Evolutionary conservation across 495 filamentous ascomycete species (phyloP).

Genomic region (Articulospora tetracladia): DNA sequence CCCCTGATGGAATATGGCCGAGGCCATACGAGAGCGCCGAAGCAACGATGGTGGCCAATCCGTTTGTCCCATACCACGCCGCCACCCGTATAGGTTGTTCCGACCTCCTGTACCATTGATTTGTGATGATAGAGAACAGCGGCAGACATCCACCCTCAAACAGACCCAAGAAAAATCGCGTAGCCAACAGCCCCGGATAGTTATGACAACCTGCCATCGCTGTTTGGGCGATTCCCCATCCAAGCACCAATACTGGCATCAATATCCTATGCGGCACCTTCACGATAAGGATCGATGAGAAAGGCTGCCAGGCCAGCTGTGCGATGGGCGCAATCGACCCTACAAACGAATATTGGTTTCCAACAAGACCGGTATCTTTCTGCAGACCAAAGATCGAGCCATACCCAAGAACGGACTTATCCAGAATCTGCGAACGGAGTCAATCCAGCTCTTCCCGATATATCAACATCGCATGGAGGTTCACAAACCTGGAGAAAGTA

Average conservation of each 20-base stretch:
- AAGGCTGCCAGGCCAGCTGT: slow-evolving; percentile 63
- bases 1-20: slow-evolving; percentile 48
- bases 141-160: slow-evolving; percentile 62
- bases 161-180: slow-evolving; percentile 58
- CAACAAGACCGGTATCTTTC: slow-evolving; percentile 47
- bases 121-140: slow-evolving; percentile 53
- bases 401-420: slow-evolving; percentile 62
- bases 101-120: slow-evolving; percentile 58
- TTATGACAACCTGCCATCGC: slow-evolving; percentile 49
- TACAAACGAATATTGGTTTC: slow-evolving; percentile 58
- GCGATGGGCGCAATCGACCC: slow-evolving; percentile 61
- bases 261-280: slow-evolving; percentile 62
- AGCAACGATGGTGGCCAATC: slow-evolving; percentile 59
- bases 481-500: slow-evolving; percentile 49
- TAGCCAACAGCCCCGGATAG: slow-evolving; percentile 45
- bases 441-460: not conserved
- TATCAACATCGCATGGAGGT: not conserved
- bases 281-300: slow-evolving; percentile 61
- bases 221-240: slow-evolving; percentile 58
- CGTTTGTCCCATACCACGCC: slow-evolving; percentile 64
- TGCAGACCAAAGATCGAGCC: slow-evolving; percentile 60
- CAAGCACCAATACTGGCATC: slow-evolving; percentile 55
- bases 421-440: slow-evolving; percentile 47
- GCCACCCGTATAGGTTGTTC: slow-evolving; percentile 60
- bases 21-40: slow-evolving; percentile 58